A percentile compares a stretch with the other conserved stretches of the same genome.
These are phyloP conservation scores for Exophiala oligosperma DNA, from an alignment of 2,329 filamentous ascomycete species.

Conservation along the genomic window DNA sequence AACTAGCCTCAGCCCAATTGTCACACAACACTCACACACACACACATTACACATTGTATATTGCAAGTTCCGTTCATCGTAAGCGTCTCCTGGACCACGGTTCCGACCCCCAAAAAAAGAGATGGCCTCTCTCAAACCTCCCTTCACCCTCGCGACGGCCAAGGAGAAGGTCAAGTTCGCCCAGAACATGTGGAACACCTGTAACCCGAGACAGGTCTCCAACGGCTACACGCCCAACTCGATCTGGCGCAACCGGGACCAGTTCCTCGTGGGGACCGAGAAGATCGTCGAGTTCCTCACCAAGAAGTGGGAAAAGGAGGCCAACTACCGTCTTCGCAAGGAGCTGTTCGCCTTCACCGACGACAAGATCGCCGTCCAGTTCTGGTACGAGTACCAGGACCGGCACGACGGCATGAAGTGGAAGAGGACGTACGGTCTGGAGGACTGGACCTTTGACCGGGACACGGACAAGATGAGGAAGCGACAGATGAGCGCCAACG, in stretches of 20 bases:
- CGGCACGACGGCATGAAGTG: conserved; percentile 63
- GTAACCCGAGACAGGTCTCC: conserved; percentile 63
- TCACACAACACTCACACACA: too few relatives aligned
- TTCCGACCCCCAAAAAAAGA: too few relatives aligned
- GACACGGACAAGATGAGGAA: conserved; percentile 45
- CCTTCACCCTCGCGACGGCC: conserved; percentile 74
- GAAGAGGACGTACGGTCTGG: conserved; percentile 82
- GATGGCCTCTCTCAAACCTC: conserved; percentile 56
- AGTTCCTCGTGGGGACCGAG: conserved; percentile 65
- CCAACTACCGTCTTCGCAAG: conserved; percentile 73
- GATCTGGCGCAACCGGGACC: conserved; percentile 76
- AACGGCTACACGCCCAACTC: conserved; percentile 73
- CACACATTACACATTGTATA: too few relatives aligned
- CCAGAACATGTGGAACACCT: conserved; percentile 80
- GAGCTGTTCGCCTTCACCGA: conserved; percentile 64
- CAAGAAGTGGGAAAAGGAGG: conserved; percentile 72
- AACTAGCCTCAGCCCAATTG: too few relatives aligned
- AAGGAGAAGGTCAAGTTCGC: conserved; percentile 77
- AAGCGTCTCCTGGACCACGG: too few relatives aligned
- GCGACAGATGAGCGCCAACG: conserved; percentile 51
- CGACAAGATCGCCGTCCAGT: conserved; percentile 76
- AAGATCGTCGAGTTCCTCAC: conserved; percentile 68
- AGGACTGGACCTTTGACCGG: conserved; percentile 49
- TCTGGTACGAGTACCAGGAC: conserved; percentile 85
- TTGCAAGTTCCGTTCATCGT: too few relatives aligned